Evolutionary conservation across 2,329 filamentous ascomycete genomes (phyloP), one percentile per base, ranked within the genome.

Genomic region (Stagonosporopsis chrysanthemi): DNA sequence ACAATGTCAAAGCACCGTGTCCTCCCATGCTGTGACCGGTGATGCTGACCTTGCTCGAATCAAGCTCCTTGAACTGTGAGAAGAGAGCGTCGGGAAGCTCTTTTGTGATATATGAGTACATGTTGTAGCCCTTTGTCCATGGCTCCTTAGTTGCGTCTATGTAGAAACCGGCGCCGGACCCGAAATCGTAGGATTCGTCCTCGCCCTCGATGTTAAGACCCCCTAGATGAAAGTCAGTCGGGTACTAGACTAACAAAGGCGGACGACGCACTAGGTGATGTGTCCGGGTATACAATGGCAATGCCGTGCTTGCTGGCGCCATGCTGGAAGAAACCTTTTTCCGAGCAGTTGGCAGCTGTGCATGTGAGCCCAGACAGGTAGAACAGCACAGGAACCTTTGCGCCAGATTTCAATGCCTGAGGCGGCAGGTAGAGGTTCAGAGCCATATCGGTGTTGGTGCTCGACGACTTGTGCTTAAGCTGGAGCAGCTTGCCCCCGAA

Each of bases 11-110:
- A 41, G 95, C 95, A 62, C 95, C 95, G 78, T 99, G 95, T 0
- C 95, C 95, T 65, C 95, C 95, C 95, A 99, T 99, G 69, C 89
- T 93, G 81, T 99, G 95, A 6, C 95, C 95, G 38, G 91, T 91
- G 70, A 99, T 95, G 77, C 88, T 90, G 52, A 97, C 87, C 38
- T 89, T 84, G 26, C 71, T 78, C 0, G 77, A 71, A 76, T 98
- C 94, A 28, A 99, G 81, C 72, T 86, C 83, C 28, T 85, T 72
- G 78, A 92, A 96, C 24, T 85, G 83, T 28, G 78, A 77, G 77
- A 93, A 96, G 23, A 98, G 84, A 1, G 88, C 82, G 15, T 83
- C 80, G 0, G 93, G 94, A n/a, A 99, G 87, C 79, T 99, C 95
- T 51, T 85, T 78, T n/a, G 90, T 88, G 65, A 99, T 84, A 81